Base-by-base conservation (phyloP, 108 stramenopile species). In the Pseudonitzschia pungens region DNA sequence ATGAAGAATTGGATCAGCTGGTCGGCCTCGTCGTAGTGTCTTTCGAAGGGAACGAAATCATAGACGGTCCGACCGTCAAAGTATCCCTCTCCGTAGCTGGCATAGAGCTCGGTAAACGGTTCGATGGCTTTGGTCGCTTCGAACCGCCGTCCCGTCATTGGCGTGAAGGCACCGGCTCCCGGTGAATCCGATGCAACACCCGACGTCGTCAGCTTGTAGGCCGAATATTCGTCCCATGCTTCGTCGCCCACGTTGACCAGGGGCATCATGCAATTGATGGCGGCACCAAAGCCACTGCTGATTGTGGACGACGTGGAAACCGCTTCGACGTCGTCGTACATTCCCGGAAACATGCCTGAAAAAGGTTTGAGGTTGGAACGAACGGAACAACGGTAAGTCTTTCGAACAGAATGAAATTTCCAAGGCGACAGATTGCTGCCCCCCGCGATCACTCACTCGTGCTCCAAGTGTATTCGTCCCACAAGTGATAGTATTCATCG, bases 191-290 rank as follows among this genome's bases (percentile, higher is more conserved):
- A 80, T 0, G 73, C 69, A 1, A 74, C 60, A 14, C 78, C 78
- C 18, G 69, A 70, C 22, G 29, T 57, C 29, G 55, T 70, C n/a
- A 57, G 67, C 70, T 65, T 21, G 18, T 60, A 56, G n/a, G 40
- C 77, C 40, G 52, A 7, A 52, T 31, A 22, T 60, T 44, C 27
- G 22, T n/a, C 24, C n/a, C 33, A 65, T 4, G 42, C 64, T 22
- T 70, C 69, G 8, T 75, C 58, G 5, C 31, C 75, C 0, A 74
- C 65, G 22, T 83, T 76, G 1, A 79, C 70, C 60, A 79, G 55
- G 14, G 75, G 75, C 70, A 85, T 68, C 40, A 75, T 68, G 51
- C 81, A 81, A 69, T 85, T 85, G 52, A 77, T 67, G 15, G 78
- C 77, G 6, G 84, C 81, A 10, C 84, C 83, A 53, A 83, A 73